Conservation (phyloP, 225 moss, liverwort and hornwort genomes). For the Straminergon stramineum region DNA sequence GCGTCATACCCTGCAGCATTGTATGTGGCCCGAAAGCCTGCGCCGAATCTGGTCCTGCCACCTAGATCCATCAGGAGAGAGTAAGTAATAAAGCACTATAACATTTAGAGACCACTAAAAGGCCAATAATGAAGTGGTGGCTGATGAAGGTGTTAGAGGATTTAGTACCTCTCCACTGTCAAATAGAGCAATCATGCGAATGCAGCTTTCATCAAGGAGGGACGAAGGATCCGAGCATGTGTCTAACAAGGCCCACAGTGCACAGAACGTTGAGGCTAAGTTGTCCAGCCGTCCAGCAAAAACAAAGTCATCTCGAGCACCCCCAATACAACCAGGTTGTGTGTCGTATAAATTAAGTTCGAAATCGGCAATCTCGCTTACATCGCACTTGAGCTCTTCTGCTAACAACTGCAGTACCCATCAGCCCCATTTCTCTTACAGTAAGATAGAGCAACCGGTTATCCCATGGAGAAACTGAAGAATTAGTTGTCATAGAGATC, state of each 20-base stretch:
- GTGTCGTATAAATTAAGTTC: constrained; percentile 79
- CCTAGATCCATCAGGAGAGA: constrained; percentile 15
- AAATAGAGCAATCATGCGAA: constrained; percentile 73
- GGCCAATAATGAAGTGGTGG: background rate
- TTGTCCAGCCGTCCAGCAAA: constrained; percentile 80
- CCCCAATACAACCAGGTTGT: constrained; percentile 70
- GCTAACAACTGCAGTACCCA: constrained; percentile 52
- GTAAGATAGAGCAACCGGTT: background rate
- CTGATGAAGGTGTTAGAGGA: background rate
- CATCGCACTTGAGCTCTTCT: constrained; percentile 67
- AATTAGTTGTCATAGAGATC: background rate
- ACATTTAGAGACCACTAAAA: background rate
- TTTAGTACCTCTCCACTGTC: constrained; percentile 70
- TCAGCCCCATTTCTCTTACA: background rate
- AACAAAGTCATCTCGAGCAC: constrained; percentile 77
- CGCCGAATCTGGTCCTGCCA: constrained; percentile 57
- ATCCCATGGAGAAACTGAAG: background rate
- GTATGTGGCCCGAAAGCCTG: constrained; percentile 68
- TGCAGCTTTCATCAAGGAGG: constrained; percentile 58
- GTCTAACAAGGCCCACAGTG: constrained; percentile 64
- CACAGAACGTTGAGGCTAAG: constrained; percentile 72
- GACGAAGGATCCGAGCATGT: constrained; percentile 48
- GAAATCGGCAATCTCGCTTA: constrained; percentile 78
- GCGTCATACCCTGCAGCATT: constrained; percentile 73
- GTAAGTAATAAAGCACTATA: background rate